Base-by-base conservation (phyloP, 164 flowering plant species). In the Dillenia suffruticosa region DNA sequence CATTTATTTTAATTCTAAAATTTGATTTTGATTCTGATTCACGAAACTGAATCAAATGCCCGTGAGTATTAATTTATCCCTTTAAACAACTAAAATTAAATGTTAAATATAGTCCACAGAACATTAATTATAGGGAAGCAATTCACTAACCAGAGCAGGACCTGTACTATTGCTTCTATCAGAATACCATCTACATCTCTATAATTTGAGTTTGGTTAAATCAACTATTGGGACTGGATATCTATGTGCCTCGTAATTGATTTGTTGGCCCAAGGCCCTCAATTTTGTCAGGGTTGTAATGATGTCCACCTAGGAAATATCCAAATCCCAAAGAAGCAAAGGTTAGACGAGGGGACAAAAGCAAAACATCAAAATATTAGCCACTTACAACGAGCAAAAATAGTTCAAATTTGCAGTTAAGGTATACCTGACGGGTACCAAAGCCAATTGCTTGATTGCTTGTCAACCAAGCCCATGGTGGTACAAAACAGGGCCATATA, bases 371-470 rank as follows among this genome's bases (percentile, higher is more conserved):
- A 53, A 53, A 53, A 53, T 32, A 32, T 32, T 32, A 32, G 40
- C 40, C 4, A 32, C 40, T 32, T 32, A 32, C 40, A 32, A 32
- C 7, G 40, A 7, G 40, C 40, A 32, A 32, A 32, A 32, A 32
- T 4, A 6, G 6, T 4, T 6, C 40, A 32, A 32, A 32, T 7
- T 32, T 32, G 5, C 40, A 32, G 5, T 32, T 32, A 32, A 32
- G 5, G 40, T 32, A 47, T 78, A 90, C 98, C 98, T 90, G 98
- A 17, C 98, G 90, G 3, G 98, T 96, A 26, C 96, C 97, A n/a
- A 89, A 70, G 40, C 97, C 98, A 60, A 90, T 53, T 14, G 95
- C n/a, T n/a, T n/a, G 91, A 79, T 55, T 84, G 71, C 71, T 48
- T 87, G 47, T 94, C 99, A 58, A 94, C 91, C 76, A 86, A 77